These are phyloP conservation scores for Babesia sp. DNA, from an alignment of 169 alveolate species.

Conservation along the genomic window DNA sequence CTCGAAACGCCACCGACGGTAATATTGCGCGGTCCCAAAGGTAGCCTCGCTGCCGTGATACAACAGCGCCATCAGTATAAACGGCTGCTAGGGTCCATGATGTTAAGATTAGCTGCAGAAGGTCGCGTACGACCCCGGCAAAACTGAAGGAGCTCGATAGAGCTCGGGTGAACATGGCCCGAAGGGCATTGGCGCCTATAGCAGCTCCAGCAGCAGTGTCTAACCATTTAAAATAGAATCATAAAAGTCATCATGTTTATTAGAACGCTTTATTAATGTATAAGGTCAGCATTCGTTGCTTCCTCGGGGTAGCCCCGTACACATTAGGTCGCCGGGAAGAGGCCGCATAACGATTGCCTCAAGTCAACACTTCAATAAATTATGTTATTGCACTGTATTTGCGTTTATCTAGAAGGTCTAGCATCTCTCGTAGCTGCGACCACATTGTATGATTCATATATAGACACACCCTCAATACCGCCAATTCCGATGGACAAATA, in stretches of 20 bases:
- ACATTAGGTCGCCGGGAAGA: background rate
- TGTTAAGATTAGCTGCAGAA: background rate
- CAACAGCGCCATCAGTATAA: background rate
- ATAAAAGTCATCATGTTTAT: background rate
- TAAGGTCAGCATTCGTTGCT: background rate
- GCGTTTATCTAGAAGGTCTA: background rate
- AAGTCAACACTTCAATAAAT: background rate
- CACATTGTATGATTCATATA: background rate
- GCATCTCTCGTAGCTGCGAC: constrained; percentile 18
- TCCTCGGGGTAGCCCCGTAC: background rate
- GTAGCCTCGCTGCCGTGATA: background rate
- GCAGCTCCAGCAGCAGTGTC: constrained; percentile 1
- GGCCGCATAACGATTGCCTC: background rate
- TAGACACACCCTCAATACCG: background rate
- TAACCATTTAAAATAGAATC: constrained; percentile 4
- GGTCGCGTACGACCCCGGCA: background rate
- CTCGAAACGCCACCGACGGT: background rate
- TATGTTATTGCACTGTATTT: background rate
- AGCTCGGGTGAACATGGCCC: constrained; percentile 20
- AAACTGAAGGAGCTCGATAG: constrained; percentile 1
- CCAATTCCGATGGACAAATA: constrained; percentile 2
- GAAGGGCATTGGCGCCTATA: constrained; percentile 19
- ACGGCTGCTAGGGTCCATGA: background rate
- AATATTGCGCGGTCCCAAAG: background rate
- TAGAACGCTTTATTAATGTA: background rate